Conservation (phyloP, 2,329 filamentous ascomycete species). For the Exserohilum rostratum region DNA sequence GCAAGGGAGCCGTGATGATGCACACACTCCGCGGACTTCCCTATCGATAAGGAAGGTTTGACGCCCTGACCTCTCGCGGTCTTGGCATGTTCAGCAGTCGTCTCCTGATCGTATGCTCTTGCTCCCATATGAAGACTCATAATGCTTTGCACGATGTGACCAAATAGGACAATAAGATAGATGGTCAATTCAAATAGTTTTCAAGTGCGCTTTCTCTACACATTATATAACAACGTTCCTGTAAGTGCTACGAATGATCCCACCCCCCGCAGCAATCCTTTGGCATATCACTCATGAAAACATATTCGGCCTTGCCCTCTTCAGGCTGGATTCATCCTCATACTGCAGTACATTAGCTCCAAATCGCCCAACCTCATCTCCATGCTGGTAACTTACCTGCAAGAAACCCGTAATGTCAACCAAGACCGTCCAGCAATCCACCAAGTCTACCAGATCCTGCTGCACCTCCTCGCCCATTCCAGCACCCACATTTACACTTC, state of each 20-base stretch:
- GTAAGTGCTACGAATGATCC: background rate
- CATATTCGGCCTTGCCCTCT: constrained; percentile 28
- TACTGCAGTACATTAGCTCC: constrained; percentile 29
- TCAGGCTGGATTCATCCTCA: constrained; percentile 36
- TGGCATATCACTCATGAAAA: constrained; percentile 19
- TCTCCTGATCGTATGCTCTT: too few species aligned
- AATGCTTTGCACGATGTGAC: too few species aligned
- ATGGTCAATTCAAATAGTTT: too few species aligned
- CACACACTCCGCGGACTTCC: background rate
- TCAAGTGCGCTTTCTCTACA: background rate
- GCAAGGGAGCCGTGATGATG: constrained; percentile 4
- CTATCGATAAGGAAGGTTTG: too few species aligned
- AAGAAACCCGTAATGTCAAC: constrained; percentile 84
- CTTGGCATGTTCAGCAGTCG: too few species aligned
- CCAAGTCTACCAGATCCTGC: constrained; percentile 74
- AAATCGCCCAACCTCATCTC: background rate
- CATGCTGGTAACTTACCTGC: constrained; percentile 64
- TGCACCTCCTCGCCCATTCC: constrained; percentile 61
- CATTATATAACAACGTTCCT: background rate
- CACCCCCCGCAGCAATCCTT: background rate
- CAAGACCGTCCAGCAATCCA: constrained; percentile 83
- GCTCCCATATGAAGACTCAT: too few species aligned
- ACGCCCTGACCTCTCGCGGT: too few species aligned
- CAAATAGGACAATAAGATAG: too few species aligned
- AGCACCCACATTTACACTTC: constrained; percentile 76